Base-by-base conservation (phyloP, 2,329 filamentous ascomycete genomes). In the Pezicula neosporulosa region DNA sequence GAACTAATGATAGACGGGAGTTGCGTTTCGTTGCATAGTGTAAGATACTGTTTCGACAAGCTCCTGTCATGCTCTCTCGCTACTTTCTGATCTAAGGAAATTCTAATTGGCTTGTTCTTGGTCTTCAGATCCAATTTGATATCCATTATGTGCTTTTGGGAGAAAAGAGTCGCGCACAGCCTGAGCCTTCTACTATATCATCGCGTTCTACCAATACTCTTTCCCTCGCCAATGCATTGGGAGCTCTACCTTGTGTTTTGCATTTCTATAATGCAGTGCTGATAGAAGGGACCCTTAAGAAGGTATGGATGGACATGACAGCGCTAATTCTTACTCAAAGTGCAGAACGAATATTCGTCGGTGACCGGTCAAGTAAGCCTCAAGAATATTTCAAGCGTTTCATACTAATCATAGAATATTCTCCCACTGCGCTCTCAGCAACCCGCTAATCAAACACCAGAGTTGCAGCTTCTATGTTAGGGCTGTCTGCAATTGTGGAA, bases 81-180 rank as follows among this genome's bases (percentile, higher is more conserved):
- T n/a, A n/a, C n/a, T n/a, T n/a, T n/a, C 18, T n/a, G 27, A n/a
- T 30, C 24, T 6, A 50, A 50, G 19, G 7, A 46, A n/a, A 47
- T 50, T 30, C 49, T 43, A 16, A 50, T 42, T 50, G 49, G 49
- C 30, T 50, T 35, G 43, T 50, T 35, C 43, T 50, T n/a, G 36
- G 43, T n/a, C 6, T 50, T 13, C 43, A 50, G 42, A 43, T 50
- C 9, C 27, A 47, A 36, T 47, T 39, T 42, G 49, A 37, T 16
- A 37, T 37, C 35, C 35, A 37, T 16, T 13, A 37, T 4, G 35
- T 37, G 12, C 35, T 37, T 16, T 16, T 37, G 4, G n/a, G n/a
- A 16, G 35, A 37, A 16, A 37, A 3, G 6, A 6, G 35, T 6
- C 35, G 35, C 4, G 35, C 4, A 13, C 35, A 37, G n/a, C 3